Evolutionary conservation across 2,329 filamentous ascomycete species (phyloP), one percentile per base, ranked within the genome.

Genomic region (Rutstroemia sp.): DNA sequence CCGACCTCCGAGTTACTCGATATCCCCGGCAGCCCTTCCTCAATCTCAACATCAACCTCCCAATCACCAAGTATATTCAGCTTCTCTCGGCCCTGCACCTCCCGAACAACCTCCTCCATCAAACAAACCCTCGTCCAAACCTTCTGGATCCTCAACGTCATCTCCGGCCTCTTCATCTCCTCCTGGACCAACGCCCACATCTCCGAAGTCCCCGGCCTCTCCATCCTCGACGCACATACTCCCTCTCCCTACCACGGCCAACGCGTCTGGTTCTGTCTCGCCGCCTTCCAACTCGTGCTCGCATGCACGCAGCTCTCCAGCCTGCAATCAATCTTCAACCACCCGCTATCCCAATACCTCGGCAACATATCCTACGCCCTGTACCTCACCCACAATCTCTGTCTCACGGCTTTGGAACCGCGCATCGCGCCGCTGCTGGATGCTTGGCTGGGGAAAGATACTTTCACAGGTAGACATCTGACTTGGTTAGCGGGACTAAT

Each of bases 291-390:
- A 51, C 66, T 68, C 19, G 64, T 69, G 0, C 36, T 59, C 8
- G 64, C 65, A 2, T 65, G 61, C 42, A 66, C 72, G 17, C 72
- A 74, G 45, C 60, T 75, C 38, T 60, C 59, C 30, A 63, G 55
- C 55, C 59, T 75, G 55, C 74, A 75, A 58, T 63, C 63, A 3
- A 73, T 76, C 27, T 78, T 82, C 64, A 76, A 76, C 54, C 72
- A 71, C 2, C 65, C 70, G 0, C 59, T 78, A 12, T 75, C 77
- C 12, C 79, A 80, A 61, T 84, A 83, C 64, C 75, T 80, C 19
- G 81, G 77, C 12, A 73, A 75, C 25, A 77, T 83, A 58, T 81
- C 78, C 56, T 84, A 78, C 59, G 76, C 80, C 3, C 71, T 84
- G 3, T 83, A 84, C 61, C 71, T 84, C 6, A 74, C 78, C n/a